Evolutionary conservation across 2,329 filamentous ascomycete species (phyloP), one percentile per base, ranked within the genome.

Genomic region (Diaporthe velutina): DNA sequence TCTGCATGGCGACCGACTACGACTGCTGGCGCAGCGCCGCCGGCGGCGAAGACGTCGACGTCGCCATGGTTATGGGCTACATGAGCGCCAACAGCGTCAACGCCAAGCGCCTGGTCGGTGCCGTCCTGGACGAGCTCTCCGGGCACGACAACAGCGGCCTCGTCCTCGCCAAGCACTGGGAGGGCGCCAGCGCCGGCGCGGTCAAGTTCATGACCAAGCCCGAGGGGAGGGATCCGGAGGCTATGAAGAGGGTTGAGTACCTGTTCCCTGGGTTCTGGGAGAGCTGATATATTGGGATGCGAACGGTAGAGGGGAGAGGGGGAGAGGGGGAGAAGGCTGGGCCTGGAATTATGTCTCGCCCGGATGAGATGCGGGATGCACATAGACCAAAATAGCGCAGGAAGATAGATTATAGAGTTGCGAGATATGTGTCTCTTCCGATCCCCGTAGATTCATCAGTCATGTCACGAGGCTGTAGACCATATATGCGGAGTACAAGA

Each of bases 1-100:
- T 99, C 81, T 98, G 96, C 89, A 99, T 99, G 97, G 95, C 95
- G 45, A 99, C 97, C 38, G 97, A 99, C 87, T 99, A 99, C 84
- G 97, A 99, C 88, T 98, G 96, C 91, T 99, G 97, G 97, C 94
- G 96, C 82, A 92, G 90, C 28, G 90, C 90, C 38, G 55, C 74
- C 0, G 70, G 60, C 33, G 74, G 72, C 66, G 93, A 92, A 74
- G 70, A 94, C 78, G 97, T 99, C 77, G 96, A 95, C 76, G 97
- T 99, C 30, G 94, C 96, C 84, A 98, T 98, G 94, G 97, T 99
- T 73, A 95, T 98, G 92, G 93, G 92, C 76, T 95, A 98, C 85
- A 99, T 99, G 97, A 93, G 94, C 82, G 93, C 95, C 78, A 99
- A 99, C 85, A 90, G 94, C 70, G 89, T 93, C 81, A 99, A 98